phyloP scores from a whole-genome alignment of 2,329 filamentous ascomycete species.

The Cladophialophora exuberans region DNA sequence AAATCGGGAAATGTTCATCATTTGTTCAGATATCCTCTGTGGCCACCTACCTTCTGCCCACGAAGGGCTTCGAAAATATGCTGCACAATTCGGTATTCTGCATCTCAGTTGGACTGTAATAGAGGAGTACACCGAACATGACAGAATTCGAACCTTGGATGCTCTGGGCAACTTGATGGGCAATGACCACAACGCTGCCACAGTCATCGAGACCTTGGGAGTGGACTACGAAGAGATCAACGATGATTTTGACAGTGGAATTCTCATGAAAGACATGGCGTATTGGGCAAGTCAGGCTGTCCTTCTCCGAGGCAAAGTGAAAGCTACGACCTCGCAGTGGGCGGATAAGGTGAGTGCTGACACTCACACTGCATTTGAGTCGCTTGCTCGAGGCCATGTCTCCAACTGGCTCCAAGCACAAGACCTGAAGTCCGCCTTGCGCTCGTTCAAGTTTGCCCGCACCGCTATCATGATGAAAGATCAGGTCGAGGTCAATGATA shows the following conservation, averaged over 20 bases:
- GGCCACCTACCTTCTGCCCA: not conserved
- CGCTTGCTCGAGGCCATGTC: conserved; percentile 8
- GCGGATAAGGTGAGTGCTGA: not conserved
- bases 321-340: not conserved
- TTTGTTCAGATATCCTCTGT: conserved; percentile 14
- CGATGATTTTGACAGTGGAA: not conserved
- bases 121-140: not conserved
- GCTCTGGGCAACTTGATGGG: conserved; percentile 7
- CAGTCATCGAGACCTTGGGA: not conserved
- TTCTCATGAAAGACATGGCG: not conserved
- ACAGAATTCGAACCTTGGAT: not conserved
- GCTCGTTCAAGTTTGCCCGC: conserved; percentile 4
- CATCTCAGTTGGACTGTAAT: not conserved
- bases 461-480: conserved; percentile 3
- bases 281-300: not conserved
- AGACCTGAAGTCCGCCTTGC: conserved; percentile 2
- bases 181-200: conserved; percentile 4
- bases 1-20: conserved; percentile 7
- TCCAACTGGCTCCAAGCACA: conserved; percentile 4
- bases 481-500: not conserved
- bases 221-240: conserved; percentile 6
- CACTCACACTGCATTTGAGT: not conserved
- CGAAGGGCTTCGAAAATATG: conserved; percentile 7
- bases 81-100: not conserved
- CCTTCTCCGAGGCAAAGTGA: conserved; percentile 6